These are phyloP conservation scores for Acanthamoeba royreba DNA, from an alignment of 208 protist genomes.

Conservation along the genomic window DNA sequence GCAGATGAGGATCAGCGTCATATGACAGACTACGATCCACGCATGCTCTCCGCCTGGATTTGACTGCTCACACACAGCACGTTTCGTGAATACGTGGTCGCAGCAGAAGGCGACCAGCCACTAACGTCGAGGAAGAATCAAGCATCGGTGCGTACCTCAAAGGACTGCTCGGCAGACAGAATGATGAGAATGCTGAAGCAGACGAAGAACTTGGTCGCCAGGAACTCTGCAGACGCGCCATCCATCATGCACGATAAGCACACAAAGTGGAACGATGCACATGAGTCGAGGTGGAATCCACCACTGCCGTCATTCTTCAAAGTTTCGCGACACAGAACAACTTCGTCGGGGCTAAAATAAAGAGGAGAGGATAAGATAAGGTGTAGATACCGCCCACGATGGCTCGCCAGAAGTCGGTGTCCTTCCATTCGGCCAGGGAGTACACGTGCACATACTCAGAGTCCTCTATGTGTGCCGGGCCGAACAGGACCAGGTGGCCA, in stretches of 20 bases:
- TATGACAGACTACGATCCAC: not conserved
- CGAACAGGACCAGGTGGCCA: not conserved
- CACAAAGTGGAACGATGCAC: too few species aligned
- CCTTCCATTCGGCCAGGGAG: not conserved
- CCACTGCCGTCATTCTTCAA: too few species aligned
- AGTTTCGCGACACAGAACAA: too few species aligned
- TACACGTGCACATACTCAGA: not conserved
- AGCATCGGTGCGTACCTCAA: not conserved
- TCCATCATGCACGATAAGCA: too few species aligned
- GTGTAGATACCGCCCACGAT: not conserved
- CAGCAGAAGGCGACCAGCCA: not conserved
- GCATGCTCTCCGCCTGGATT: not conserved
- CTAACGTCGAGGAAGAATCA: not conserved
- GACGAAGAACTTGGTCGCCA: not conserved
- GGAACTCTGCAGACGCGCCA: not conserved
- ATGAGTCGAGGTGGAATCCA: too few species aligned
- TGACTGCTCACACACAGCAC: not conserved
- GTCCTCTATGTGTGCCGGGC: not conserved
- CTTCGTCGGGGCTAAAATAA: not conserved
- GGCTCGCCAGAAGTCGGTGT: not conserved
- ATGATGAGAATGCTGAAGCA: not conserved
- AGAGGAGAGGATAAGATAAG: not conserved
- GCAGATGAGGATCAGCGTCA: not conserved
- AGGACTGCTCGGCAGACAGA: not conserved
- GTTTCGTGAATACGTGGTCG: not conserved